Evolutionary conservation across 73 alveolate genomes (phyloP), one percentile per base, ranked within the genome.

Genomic region (Tetrahymena malaccensis): DNA sequence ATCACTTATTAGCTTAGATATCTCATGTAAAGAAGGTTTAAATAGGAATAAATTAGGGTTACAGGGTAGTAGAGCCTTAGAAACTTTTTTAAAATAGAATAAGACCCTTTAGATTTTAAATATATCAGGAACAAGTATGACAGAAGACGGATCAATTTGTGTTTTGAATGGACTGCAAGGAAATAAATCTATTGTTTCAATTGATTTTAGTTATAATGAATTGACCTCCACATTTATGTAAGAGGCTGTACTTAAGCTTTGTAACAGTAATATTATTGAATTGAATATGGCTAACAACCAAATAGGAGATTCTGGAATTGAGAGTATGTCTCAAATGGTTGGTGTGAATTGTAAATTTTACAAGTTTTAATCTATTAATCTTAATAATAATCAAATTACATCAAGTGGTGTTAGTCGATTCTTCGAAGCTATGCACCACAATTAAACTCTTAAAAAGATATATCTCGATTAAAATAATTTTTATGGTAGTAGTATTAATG

Each of bases 31-130:
- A 17, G 98, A 97, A 93, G 97, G 97, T 1, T 93, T 97, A 21
- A 57, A 96, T 21, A 94, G 97, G 84, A 97, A 97, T 70, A 96
- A 97, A 38, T 50, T 97, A 27, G 97, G 98, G n/a, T 31, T 34
- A 17, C 70, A 93, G 93, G 98, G 98, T 6, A 56, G 95, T 43
- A 93, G 40, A 35, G 94, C 96, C n/a, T 25, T 97, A 40, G 95
- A 93, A 38, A 15, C 57, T 9, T 89, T 96, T 21, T 94, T 97
- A 19, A 33, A 43, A 25, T 27, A 50, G 10, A 94, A 96, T 31
- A 83, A 94, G 55, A 43, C 85, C n/a, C 55, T 97, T 25, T 25
- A 95, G 34, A 85, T 94, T 34, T 55, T 97, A 50, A 95, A 97
- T 93, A 21, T 97, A 12, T 56, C 96, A 16, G 85, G 94, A 44